Evolutionary conservation across 208 protist species (phyloP).

Genomic region (Acanthamoeba triangularis): DNA sequence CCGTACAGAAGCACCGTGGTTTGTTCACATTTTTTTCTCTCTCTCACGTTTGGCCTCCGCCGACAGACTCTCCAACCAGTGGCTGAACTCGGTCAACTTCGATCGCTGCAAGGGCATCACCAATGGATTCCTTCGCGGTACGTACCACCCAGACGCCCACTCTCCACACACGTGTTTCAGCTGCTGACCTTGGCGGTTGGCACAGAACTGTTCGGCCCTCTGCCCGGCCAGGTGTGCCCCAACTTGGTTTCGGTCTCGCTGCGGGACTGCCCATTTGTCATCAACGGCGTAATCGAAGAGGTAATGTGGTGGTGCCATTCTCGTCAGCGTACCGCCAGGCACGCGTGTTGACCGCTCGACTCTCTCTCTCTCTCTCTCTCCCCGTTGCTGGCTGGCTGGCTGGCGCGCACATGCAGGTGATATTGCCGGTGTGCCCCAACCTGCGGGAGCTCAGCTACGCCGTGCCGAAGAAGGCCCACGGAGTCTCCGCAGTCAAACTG

Average conservation of each 20-base stretch:
- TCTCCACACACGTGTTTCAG: background rate
- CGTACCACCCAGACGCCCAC: background rate
- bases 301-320: background rate
- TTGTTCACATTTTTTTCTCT: no score
- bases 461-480: background rate
- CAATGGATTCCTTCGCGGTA: background rate
- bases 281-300: background rate
- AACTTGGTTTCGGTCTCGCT: slow-evolving; percentile 32
- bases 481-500: background rate
- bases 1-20: no score
- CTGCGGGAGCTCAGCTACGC: slow-evolving; percentile 7
- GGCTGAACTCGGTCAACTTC: slow-evolving; percentile 5
- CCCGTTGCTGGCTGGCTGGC: no score
- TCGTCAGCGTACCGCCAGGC: background rate
- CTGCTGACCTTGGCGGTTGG: background rate
- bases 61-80: background rate
- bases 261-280: background rate
- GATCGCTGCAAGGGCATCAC: slow-evolving; percentile 21
- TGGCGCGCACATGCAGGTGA: background rate
- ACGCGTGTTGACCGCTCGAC: no score
- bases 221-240: slow-evolving; percentile 21
- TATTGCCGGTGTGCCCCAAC: slow-evolving; percentile 4
- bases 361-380: no score
- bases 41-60: background rate
- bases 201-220: slow-evolving; percentile 13